Evolutionary conservation across 495 filamentous ascomycete species (phyloP), one percentile per base, ranked within the genome.

Genomic region (Pyrenula aspistea): DNA sequence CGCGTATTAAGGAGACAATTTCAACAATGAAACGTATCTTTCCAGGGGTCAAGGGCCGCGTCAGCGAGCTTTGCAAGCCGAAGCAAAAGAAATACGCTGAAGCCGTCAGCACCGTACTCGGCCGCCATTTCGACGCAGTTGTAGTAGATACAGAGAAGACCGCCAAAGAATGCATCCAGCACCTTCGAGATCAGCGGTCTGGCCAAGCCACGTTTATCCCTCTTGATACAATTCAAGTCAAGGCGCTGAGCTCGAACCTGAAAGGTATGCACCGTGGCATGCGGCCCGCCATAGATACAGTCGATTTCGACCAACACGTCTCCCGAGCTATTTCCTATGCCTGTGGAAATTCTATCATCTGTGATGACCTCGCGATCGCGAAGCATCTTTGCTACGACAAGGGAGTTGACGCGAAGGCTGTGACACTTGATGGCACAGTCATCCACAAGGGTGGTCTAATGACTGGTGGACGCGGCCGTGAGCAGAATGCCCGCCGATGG

Each of bases 401-500:
- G 57, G 83, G 83, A 24, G 82, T 95, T 20, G 88, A 92, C 61
- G 92, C 92, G 24, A 96, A 96, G 67, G 91, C 92, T 21, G 92
- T 99, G 20, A 94, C 89, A 0, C 66, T 96, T 10, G 88, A 96
- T 64, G 94, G 93, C 23, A 88, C 83, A 24, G 87, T 97, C 31
- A 96, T 97, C 56, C 91, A 96, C 70, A 96, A 96, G 65, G 89
- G 87, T n/a, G 94, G 93, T 65, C 78, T 90, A 48, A 96, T 99
- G 89, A 97, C 93, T 22, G 93, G 93, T 76, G 93, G 93, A 59
- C 83, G 88, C 31, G 83, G 87, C 19, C 79, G 81, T 42, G 85
- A 83, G 65, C 82, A 85, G 49, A 81, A 80, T 48, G 85, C 87
- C 56, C 85, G 91, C 42, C 82, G 88, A 31, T 97, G 92, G 76